Evolutionary conservation across 352 stramenopile genomes (phyloP).

Genomic region (Peronospora destructor): DNA sequence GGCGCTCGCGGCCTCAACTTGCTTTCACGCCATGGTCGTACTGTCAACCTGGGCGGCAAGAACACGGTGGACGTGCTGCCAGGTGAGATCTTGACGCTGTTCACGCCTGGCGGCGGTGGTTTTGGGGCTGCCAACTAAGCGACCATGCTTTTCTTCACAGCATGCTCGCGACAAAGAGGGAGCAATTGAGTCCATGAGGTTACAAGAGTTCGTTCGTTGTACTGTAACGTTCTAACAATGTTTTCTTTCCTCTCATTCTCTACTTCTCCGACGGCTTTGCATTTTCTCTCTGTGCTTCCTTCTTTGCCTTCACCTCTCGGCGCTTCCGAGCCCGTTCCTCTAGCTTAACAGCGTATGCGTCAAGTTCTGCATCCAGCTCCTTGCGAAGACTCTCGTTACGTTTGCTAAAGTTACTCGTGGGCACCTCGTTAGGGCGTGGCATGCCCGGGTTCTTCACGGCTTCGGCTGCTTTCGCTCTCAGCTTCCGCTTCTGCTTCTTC

Average conservation of each 20-base stretch:
- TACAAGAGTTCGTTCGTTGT: conserved; percentile 5
- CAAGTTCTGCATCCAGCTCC: conserved; percentile 55
- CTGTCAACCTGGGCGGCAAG: conserved; percentile 86
- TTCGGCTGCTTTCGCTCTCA: conserved; percentile 15
- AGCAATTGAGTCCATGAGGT: conserved; percentile 7
- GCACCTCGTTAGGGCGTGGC: conserved; percentile 12
- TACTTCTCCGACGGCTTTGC: conserved; percentile 9
- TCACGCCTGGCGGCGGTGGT: conserved; percentile 94
- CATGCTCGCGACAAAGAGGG: conserved; percentile 10
- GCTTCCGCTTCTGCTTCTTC: conserved; percentile 17
- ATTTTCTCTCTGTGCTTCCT: conserved; percentile 8
- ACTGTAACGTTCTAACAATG: conserved; percentile 10
- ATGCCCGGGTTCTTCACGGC: conserved; percentile 9
- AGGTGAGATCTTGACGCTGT: conserved; percentile 92
- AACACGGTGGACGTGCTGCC: conserved; percentile 90
- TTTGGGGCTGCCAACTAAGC: conserved; percentile 58
- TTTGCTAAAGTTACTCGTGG: conserved; percentile 31
- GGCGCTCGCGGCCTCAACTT: conserved; percentile 92
- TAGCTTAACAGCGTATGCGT: conserved; percentile 46
- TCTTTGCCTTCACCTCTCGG: conserved; percentile 17
- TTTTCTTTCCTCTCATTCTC: conserved; percentile 14
- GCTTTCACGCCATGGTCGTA: conserved; percentile 63
- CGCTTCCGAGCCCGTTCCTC: conserved; percentile 14
- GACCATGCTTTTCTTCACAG: conserved; percentile 7
- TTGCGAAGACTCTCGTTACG: conserved; percentile 46